Evolutionary conservation across 1,284 basidiomycete species (phyloP).

Genomic region (Cutaneotrichosporon mucoides): DNA sequence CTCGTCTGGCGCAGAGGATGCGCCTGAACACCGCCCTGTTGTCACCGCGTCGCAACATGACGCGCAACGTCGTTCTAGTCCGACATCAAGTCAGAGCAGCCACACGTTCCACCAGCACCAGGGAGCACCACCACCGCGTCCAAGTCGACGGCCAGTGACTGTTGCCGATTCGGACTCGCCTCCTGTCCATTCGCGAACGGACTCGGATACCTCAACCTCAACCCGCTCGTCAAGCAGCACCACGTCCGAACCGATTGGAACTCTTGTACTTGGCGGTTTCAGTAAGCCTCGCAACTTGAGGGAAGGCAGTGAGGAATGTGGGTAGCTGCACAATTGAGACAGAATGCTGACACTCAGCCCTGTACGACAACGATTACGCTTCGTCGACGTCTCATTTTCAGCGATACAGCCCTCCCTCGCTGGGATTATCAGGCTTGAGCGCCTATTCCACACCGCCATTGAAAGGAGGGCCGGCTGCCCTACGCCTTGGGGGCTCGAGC

Average conservation of each 20-base stretch:
- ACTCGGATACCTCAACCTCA: not conserved
- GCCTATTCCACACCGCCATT: not conserved
- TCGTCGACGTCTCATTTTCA: too few relatives aligned
- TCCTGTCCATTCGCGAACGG: not conserved
- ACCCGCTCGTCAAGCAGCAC: not conserved
- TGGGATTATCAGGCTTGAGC: too few relatives aligned
- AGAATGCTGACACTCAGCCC: not conserved
- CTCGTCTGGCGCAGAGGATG: not conserved
- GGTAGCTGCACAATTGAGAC: too few relatives aligned
- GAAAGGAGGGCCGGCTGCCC: too few relatives aligned
- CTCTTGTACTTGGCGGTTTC: not conserved
- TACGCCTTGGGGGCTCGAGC: not conserved
- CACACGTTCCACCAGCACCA: not conserved
- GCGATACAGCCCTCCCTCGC: too few relatives aligned
- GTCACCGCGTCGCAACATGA: not conserved
- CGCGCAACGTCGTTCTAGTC: not conserved
- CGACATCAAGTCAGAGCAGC: not conserved
- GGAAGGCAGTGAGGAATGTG: too few relatives aligned
- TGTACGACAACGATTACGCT: too few relatives aligned
- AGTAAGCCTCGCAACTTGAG: not conserved
- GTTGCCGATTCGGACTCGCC: not conserved
- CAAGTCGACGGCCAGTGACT: not conserved
- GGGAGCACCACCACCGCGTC: not conserved
- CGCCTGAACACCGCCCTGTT: not conserved
- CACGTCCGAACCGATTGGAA: not conserved